Base-by-base conservation (phyloP, 164 flowering plant genomes). In the Sedum album region DNA sequence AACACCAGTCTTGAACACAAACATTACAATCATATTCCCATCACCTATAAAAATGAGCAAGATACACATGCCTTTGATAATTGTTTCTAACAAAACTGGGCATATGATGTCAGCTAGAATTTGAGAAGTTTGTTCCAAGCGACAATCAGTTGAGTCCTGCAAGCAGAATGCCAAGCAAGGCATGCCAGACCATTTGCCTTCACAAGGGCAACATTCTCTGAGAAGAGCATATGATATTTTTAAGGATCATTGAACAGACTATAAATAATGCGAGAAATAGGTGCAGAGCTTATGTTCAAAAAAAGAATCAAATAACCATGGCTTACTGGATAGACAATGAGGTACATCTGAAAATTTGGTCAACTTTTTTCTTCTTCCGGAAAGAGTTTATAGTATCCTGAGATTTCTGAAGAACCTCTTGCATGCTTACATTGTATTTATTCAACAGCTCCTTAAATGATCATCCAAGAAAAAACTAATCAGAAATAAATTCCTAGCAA, bases 91-190 rank as follows among this genome's bases (percentile, higher is more conserved):
- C 61, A 94, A 70, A 70, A 76, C 77, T 18, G 97, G 93, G 74
- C 82, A 87, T 62, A 94, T 80, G 17, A 69, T 64, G 68, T 87
- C 79, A 60, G 88, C 82, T 76, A 91, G 82, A 42, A 81, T 68
- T 60, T 80, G 69, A 68, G 80, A 73, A 71, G 66, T 73, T 72
- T 38, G 77, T 69, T 90, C 92, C 39, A 88, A 68, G 42, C 74
- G 67, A 76, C 14, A 42, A 65, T 76, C 82, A 46, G 17, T 73
- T 23, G 71, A 20, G 23, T 79, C 86, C 74, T 75, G 72, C 70
- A 76, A 83, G n/a, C 67, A 74, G 74, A 90, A 89, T 75, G 80
- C 82, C 78, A 94, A 71, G 79, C 99, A 94, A 39, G 96, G 95
- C 69, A 68, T 64, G 46, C 74, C 80, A 55, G 71, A 69, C 46